A percentile compares a stretch with the other conserved stretches of the same genome.
phyloP scores from a whole-genome alignment of 768 basidiomycete genomes.

The Psilocybe cubensis region DNA sequence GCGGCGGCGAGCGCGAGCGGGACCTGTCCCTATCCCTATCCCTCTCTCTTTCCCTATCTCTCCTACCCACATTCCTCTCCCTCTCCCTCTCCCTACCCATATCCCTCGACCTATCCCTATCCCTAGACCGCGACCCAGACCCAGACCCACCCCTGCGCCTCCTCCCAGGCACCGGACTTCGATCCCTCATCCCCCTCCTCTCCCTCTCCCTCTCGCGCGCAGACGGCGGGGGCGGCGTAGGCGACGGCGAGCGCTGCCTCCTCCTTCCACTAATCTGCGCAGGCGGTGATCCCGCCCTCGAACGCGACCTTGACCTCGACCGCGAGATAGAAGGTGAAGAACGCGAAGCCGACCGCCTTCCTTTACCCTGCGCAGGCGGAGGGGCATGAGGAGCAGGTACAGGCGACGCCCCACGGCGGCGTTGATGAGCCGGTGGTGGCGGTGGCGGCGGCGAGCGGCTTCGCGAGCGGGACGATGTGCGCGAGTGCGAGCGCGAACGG shows the following conservation, averaged over 20 bases:
- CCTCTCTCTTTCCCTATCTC: no score
- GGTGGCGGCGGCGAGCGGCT: conserved; percentile 34
- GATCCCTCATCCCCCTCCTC: conserved; percentile 31
- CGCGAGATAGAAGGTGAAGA: conserved; percentile 24
- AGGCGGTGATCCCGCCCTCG: not conserved
- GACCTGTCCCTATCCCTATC: conserved; percentile 18
- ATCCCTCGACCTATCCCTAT: not conserved
- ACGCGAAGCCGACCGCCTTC: conserved; percentile 44
- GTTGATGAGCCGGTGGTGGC: conserved; percentile 33
- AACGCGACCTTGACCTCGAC: not conserved
- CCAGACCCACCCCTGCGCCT: not conserved
- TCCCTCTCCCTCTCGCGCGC: conserved; percentile 28
- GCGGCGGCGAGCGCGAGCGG: conserved; percentile 42
- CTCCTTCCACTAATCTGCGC: not conserved
- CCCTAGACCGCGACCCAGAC: not conserved
- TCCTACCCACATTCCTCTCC: not conserved
- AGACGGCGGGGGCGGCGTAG: conserved; percentile 50
- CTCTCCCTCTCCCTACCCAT: not conserved
- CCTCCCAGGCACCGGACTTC: conserved; percentile 54
- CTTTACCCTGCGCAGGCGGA: no score
- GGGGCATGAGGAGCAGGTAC: no score
- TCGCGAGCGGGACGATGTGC: no score
- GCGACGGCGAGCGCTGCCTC: conserved; percentile 33
- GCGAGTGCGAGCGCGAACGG: conserved; percentile 44
- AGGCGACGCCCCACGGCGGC: no score